Evolutionary conservation across 495 filamentous ascomycete genomes (phyloP).

Genomic region (Trichocladium uniseriatum): DNA sequence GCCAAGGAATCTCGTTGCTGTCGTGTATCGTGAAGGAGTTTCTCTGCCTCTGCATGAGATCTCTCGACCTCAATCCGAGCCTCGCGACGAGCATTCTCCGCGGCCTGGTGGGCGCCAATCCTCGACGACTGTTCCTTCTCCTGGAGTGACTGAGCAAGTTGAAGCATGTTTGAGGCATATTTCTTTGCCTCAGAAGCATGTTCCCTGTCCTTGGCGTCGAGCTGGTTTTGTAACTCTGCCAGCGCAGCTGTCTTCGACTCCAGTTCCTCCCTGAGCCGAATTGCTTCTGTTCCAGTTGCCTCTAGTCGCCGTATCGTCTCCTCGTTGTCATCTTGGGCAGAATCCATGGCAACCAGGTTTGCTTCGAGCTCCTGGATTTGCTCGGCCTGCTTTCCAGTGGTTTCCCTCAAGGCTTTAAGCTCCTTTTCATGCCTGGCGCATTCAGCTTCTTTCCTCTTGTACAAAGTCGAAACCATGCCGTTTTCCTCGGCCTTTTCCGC

Average conservation of each 20-base stretch:
- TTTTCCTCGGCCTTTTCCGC: conserved; percentile 18
- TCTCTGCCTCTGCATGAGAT: not conserved
- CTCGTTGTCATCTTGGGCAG: conserved; percentile 1
- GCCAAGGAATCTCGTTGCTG: conserved; percentile 2
- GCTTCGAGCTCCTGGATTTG: conserved; percentile 16
- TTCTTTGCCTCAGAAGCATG: conserved; percentile 6
- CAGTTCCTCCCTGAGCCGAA: conserved; percentile 8
- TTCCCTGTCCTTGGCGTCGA: conserved; percentile 9
- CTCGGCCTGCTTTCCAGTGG: conserved; percentile 1
- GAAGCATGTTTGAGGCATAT: conserved; percentile 4
- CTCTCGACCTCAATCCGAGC: conserved; percentile 7
- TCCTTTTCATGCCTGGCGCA: conserved; percentile 8
- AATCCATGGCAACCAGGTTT: conserved; percentile 6
- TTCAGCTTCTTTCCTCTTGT: conserved; percentile 13
- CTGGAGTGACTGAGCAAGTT: conserved; percentile 14
- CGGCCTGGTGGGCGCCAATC: not conserved
- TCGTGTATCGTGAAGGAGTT: not conserved
- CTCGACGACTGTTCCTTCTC: conserved; percentile 9
- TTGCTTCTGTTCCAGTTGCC: not conserved
- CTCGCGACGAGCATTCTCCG: conserved; percentile 2
- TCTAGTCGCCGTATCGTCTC: conserved; percentile 1
- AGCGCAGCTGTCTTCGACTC: conserved; percentile 5
- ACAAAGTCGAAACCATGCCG: conserved; percentile 9
- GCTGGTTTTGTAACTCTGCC: conserved; percentile 10
- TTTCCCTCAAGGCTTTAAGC: conserved; percentile 4